A percentile compares a stretch with the other conserved stretches of the same genome.
These are phyloP conservation scores for Annona cherimola DNA, from an alignment of 164 flowering plant species.

Conservation along the genomic window DNA sequence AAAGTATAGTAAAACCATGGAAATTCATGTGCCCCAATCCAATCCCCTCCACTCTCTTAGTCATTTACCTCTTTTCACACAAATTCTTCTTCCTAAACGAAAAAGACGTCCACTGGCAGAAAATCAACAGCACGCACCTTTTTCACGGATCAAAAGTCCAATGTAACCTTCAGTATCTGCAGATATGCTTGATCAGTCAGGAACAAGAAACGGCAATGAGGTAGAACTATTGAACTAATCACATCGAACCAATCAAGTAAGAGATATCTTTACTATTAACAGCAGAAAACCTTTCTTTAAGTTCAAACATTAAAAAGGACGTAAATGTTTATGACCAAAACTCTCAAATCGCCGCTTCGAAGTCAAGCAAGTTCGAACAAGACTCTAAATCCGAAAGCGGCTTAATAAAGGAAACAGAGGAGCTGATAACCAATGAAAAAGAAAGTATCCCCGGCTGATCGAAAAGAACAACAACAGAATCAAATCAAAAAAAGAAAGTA, in stretches of 20 bases:
- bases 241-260: conserved; percentile 3
- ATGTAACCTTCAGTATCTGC: conserved; percentile 1
- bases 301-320: background rate
- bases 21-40: background rate
- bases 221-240: background rate
- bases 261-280: conserved; percentile 1
- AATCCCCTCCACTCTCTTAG: background rate
- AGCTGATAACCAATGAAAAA: background rate
- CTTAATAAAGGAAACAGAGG: background rate
- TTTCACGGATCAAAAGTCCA: conserved; percentile 4
- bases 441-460: background rate
- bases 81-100: background rate
- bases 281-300: background rate
- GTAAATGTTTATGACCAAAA: background rate
- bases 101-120: conserved; percentile 1
- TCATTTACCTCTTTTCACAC: background rate
- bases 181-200: conserved; percentile 10
- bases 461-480: background rate
- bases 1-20: background rate
- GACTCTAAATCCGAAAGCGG: background rate
- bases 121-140: background rate
- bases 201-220: conserved; percentile 2
- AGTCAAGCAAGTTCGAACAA: background rate
- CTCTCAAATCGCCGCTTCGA: background rate
- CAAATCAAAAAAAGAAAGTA: background rate